Conservation (phyloP, 208 protist species). For the Tritrichomonas musculus region DNA sequence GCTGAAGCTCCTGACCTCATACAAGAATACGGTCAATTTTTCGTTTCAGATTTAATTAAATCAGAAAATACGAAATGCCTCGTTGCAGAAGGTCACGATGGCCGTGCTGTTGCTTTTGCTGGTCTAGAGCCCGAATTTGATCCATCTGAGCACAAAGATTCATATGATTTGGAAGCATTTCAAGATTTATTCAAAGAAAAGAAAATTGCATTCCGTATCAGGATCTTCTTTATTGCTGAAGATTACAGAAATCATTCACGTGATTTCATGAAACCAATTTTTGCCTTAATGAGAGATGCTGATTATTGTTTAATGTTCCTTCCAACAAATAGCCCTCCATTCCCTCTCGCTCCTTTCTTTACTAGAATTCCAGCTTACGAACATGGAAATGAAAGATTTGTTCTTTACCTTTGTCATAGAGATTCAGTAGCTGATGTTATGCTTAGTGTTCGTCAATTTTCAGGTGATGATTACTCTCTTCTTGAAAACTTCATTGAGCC, state of each 20-base stretch:
- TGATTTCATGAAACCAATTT: slow-evolving; percentile 25
- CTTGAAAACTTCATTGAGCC: slow-evolving; percentile 12
- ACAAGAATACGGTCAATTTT: background rate
- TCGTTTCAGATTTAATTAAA: slow-evolving; percentile 6
- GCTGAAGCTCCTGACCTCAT: slow-evolving; percentile 15
- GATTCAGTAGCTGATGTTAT: background rate
- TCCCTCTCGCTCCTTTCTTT: background rate
- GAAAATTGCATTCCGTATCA: slow-evolving; percentile 7
- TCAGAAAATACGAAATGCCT: background rate
- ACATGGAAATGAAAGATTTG: background rate
- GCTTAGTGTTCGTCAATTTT: slow-evolving; percentile 18
- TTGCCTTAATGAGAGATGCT: background rate
- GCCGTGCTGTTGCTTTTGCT: slow-evolving; percentile 24
- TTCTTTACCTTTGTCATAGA: background rate
- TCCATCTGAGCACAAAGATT: background rate
- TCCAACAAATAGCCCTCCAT: slow-evolving; percentile 12
- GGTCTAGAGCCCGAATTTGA: background rate
- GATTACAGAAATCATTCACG: slow-evolving; percentile 22
- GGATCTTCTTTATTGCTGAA: slow-evolving; percentile 24
- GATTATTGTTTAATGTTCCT: background rate
- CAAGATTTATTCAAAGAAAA: background rate
- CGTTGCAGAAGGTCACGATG: background rate
- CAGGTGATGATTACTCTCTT: background rate
- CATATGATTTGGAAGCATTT: background rate
- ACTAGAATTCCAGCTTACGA: background rate